Percentiles rank a stretch among this genome's conserved stretches.
phyloP scores from a whole-genome alignment of 257 asterid species.

The Solanum medicagineum region DNA sequence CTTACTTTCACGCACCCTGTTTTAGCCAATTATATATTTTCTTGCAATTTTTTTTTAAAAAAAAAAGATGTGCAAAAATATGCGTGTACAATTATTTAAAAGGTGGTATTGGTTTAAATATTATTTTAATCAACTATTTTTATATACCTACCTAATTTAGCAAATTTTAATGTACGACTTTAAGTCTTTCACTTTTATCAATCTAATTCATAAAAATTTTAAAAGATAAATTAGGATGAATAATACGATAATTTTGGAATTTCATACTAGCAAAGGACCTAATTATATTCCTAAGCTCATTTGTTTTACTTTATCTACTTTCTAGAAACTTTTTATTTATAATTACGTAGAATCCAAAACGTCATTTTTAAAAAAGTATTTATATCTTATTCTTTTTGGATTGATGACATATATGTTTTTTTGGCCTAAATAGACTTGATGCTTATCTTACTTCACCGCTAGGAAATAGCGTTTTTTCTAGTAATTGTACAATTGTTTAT shows the following conservation, averaged over 20 bases:
- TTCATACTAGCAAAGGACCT: background rate
- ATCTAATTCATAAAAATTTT: too few species aligned
- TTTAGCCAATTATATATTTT: background rate
- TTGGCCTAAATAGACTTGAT: background rate
- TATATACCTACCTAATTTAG: background rate
- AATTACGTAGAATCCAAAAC: background rate
- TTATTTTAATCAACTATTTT: background rate
- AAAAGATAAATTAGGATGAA: background rate
- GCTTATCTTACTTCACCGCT: background rate
- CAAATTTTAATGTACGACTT: background rate
- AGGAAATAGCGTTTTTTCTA: background rate
- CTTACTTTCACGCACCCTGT: background rate
- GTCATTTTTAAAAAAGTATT: background rate
- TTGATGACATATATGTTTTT: background rate
- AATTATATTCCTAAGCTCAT: background rate
- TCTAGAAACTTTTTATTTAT: background rate
- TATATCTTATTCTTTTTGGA: background rate
- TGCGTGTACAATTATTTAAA: too few species aligned
- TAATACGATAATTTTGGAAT: background rate
- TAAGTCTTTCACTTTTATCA: background rate
- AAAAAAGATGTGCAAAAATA: background rate
- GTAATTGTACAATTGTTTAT: background rate
- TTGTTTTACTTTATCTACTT: background rate
- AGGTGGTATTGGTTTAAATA: too few species aligned
- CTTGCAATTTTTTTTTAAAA: background rate